These are phyloP conservation scores for Arthrobotrys musiformis DNA, from an alignment of 2,329 filamentous ascomycete genomes.

Conservation along the genomic window DNA sequence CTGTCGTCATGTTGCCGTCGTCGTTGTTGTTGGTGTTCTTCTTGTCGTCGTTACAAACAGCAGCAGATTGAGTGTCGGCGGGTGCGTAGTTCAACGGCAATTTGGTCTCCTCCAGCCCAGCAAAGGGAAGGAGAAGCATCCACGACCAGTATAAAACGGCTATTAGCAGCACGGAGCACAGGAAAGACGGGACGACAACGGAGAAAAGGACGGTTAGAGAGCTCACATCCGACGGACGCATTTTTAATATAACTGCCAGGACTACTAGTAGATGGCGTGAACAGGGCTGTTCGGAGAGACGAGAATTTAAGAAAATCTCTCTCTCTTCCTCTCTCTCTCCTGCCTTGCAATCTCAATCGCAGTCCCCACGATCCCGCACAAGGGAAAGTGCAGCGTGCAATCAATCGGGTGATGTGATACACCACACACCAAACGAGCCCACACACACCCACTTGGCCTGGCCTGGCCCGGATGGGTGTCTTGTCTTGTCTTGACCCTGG, in stretches of 20 bases:
- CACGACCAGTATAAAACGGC: conserved; percentile 15
- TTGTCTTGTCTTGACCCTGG: conserved; percentile 23
- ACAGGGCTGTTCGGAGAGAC: conserved; percentile 24
- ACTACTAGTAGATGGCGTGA: conserved; percentile 2
- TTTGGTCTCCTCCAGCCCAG: conserved; percentile 25
- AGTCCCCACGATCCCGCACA: conserved; percentile 47
- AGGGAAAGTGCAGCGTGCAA: conserved; percentile 51
- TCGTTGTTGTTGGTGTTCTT: background rate
- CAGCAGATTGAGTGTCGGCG: conserved; percentile 15
- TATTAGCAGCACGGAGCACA: conserved; percentile 22
- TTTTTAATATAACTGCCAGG: conserved; percentile 29
- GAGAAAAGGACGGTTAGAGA: conserved; percentile 25
- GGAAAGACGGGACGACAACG: conserved; percentile 23
- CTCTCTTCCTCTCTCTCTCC: conserved; percentile 16
- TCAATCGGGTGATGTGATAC: conserved; percentile 50
- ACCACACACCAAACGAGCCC: too few relatives aligned
- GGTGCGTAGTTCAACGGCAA: background rate
- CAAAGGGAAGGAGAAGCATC: conserved; percentile 36
- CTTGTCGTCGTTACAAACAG: background rate
- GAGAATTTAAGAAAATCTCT: conserved; percentile 36
- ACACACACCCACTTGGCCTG: conserved; percentile 8
- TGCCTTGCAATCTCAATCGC: conserved; percentile 51
- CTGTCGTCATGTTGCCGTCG: conserved; percentile 47
- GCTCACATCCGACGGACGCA: conserved; percentile 38
- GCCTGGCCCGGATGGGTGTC: too few relatives aligned